Evolutionary conservation across 768 basidiomycete genomes (phyloP).

Genomic region (Infundibulicybe gibba): DNA sequence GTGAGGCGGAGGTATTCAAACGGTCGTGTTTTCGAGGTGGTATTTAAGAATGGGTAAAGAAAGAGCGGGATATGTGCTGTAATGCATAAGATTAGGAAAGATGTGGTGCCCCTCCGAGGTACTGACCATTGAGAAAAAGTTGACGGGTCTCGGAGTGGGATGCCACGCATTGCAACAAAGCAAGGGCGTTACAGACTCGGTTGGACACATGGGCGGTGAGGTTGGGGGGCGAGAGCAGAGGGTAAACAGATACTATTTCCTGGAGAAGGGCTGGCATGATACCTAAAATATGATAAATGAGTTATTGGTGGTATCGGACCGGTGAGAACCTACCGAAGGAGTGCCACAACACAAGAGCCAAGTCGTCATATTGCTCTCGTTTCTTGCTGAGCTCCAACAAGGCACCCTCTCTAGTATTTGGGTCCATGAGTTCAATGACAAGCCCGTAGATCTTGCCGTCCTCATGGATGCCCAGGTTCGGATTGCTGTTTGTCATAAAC

Average conservation of each 20-base stretch:
- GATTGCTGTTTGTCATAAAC: conserved; percentile 28
- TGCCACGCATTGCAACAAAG: conserved; percentile 96
- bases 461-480: conserved; percentile 39
- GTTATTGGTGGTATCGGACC: too few relatives aligned
- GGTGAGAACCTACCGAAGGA: conserved; percentile 71
- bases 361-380: conserved; percentile 97
- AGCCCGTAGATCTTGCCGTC: conserved; percentile 83
- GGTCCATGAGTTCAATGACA: conserved; percentile 84
- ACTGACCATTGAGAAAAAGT: conserved; percentile 86
- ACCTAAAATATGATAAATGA: conserved; percentile 40
- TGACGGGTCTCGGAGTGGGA: conserved; percentile 95
- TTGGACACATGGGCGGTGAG: conserved; percentile 98
- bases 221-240: conserved; percentile 90
- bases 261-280: conserved; percentile 97
- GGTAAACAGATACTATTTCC: conserved; percentile 98
- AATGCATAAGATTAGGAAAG: conserved; percentile 39
- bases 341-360: conserved; percentile 97
- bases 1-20: conserved; percentile 99
- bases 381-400: conserved; percentile 97
- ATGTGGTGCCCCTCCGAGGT: conserved; percentile 25
- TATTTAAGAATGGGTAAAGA: conserved; percentile 98
- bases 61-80: conserved; percentile 96
- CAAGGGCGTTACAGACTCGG: conserved; percentile 97
- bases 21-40: conserved; percentile 97
- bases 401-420: conserved; percentile 81